Conservation (phyloP, 345 rosid genomes). For the Viola odorata region DNA sequence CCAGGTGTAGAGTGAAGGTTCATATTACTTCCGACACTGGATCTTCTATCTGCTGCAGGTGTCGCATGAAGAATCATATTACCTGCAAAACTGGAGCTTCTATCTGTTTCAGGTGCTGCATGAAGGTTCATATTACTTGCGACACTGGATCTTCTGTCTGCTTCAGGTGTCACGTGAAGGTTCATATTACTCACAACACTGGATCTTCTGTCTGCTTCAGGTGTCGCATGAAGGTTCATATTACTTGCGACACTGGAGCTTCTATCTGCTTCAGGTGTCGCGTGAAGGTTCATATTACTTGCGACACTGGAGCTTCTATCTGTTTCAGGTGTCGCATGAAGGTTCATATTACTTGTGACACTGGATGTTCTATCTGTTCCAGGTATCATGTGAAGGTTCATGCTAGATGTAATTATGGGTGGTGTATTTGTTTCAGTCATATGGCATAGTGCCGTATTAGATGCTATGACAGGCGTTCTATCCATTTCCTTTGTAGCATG, state of each 20-base stretch:
- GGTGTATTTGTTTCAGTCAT: too few species aligned
- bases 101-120: slow-evolving; percentile 10
- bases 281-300: not conserved
- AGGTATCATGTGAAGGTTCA: not conserved
- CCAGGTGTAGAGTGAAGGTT: slow-evolving; percentile 3
- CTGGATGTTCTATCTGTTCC: slow-evolving; percentile 3
- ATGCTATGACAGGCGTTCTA: not conserved
- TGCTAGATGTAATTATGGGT: too few species aligned
- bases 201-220: slow-evolving; percentile 8
- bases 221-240: not conserved
- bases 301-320: slow-evolving; percentile 14
- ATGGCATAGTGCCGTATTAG: too few species aligned
- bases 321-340: slow-evolving; percentile 10
- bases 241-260: not conserved
- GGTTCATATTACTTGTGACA: slow-evolving; percentile 5
- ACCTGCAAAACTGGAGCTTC: slow-evolving; percentile 8
- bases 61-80: not conserved
- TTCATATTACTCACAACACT: not conserved
- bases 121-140: not conserved
- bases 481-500: slow-evolving; percentile 10
- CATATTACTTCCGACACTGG: not conserved
- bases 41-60: slow-evolving; percentile 6
- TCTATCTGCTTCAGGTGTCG: slow-evolving; percentile 6
- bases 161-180: slow-evolving; percentile 9
- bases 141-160: slow-evolving; percentile 14